Evolutionary conservation across 768 basidiomycete genomes (phyloP).

Genomic region (Kwoniella dejecticola): DNA sequence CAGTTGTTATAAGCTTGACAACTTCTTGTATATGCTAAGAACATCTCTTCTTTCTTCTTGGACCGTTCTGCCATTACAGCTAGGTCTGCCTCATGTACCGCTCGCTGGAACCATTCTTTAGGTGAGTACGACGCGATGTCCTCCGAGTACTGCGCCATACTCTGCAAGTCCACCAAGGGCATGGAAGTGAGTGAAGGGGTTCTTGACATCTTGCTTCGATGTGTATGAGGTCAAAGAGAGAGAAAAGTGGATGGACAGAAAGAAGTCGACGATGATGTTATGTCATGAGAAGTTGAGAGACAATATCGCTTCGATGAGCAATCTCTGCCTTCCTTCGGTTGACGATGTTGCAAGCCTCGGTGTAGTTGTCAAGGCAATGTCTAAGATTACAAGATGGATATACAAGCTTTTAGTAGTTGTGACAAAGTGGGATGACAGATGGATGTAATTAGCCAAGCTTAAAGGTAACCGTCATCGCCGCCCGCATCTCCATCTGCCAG

Average conservation of each 20-base stretch:
- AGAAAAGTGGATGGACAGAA: neutral
- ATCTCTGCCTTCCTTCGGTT: too few species aligned
- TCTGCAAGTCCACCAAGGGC: constrained; percentile 30
- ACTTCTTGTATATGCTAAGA: constrained; percentile 41
- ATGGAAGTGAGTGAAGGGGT: constrained; percentile 23
- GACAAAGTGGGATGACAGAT: neutral
- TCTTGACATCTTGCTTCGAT: constrained; percentile 36
- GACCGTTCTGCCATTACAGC: constrained; percentile 41
- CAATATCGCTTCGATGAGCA: too few species aligned
- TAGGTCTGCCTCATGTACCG: constrained; percentile 34
- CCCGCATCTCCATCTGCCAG: neutral
- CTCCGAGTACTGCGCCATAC: constrained; percentile 30
- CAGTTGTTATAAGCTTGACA: constrained; percentile 32
- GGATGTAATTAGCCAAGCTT: too few species aligned
- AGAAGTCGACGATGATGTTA: too few species aligned
- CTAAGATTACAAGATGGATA: neutral
- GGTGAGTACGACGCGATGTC: constrained; percentile 10
- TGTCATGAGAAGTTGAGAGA: too few species aligned
- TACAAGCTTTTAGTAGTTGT: neutral
- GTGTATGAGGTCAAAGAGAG: too few species aligned
- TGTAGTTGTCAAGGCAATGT: too few species aligned
- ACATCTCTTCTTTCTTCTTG: constrained; percentile 47
- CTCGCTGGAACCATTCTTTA: constrained; percentile 45
- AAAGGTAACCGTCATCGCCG: neutral
- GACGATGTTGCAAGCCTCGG: too few species aligned